These are phyloP conservation scores for Pseudogymnoascus sp. DNA, from an alignment of 2,329 filamentous ascomycete species.

Conservation along the genomic window DNA sequence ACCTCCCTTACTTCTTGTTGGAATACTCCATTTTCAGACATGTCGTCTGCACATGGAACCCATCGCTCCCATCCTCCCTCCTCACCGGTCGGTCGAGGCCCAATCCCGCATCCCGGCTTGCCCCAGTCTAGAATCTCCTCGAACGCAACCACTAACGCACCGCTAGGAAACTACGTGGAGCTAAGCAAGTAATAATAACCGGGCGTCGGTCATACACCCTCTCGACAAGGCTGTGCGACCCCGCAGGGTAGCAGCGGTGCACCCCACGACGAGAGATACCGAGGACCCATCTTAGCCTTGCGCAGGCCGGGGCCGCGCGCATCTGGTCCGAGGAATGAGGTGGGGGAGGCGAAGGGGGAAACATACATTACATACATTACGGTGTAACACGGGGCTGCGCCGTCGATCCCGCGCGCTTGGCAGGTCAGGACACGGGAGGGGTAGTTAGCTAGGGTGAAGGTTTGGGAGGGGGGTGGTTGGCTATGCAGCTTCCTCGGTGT, in stretches of 20 bases:
- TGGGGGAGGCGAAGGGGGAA: background rate
- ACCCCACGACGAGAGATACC: background rate
- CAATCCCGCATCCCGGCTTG: background rate
- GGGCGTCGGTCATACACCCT: background rate
- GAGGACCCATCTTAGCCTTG: background rate
- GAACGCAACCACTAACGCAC: background rate
- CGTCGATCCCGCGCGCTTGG: background rate
- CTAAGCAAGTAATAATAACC: slow-evolving; percentile 25
- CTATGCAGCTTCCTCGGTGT: background rate
- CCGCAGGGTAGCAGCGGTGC: background rate
- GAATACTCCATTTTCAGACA: background rate
- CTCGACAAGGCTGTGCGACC: background rate
- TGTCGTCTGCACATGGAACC: background rate
- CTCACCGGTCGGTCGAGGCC: background rate
- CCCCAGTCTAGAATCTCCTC: background rate
- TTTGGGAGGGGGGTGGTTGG: background rate
- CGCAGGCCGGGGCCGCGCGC: background rate
- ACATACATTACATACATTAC: background rate
- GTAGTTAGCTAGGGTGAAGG: background rate
- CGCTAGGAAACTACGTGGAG: slow-evolving; percentile 39
- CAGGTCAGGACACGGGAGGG: background rate
- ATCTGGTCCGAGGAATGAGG: background rate
- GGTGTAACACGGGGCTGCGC: slow-evolving; percentile 4
- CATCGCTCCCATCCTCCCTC: background rate
- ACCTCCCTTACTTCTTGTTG: background rate